Base-by-base conservation (phyloP, 2,329 filamentous ascomycete species). In the Fusarium sp. region DNA sequence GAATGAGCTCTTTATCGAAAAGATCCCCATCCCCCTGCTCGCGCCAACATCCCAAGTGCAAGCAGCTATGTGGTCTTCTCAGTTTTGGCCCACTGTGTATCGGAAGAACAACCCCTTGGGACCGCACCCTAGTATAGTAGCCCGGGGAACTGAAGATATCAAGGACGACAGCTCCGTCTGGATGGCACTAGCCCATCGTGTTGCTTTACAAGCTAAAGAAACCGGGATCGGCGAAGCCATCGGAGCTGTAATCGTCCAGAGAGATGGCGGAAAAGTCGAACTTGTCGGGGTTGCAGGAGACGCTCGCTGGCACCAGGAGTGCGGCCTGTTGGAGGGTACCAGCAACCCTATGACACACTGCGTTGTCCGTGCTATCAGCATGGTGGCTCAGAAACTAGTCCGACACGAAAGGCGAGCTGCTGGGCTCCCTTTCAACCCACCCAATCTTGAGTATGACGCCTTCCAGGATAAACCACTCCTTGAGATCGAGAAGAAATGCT, bases 71-170 rank as follows among this genome's bases (percentile, higher is more conserved):
- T 96, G 92, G 92, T 91, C 89, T 27, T 84, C 87, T 34, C 86
- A 90, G 72, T 95, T 93, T 79, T 97, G 93, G 93, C 93, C 93
- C 15, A 92, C 91, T 3, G 88, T 94, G 51, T 97, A 96, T 81
- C 91, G 93, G 69, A 94, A 94, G 82, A 94, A 92, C 71, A 96
- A 96, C 76, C 93, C 93, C 4, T 92, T 94, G 63, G 93, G 93
- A 6, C 93, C 93, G 20, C 93, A 97, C 77, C 93, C 93, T 66
- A 89, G 90, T 75, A 87, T 92, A 77, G 88, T 95, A 59, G 84
- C 87, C 44, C 89, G 91, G 63, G 89, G 91, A 29, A 90, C 91
- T 41, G 87, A 90, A 15, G 90, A 93, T 65, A 88, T 97, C 55
- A 85, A 86, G 60, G 81, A 85, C 47, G 87, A 92, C 69, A 88